phyloP scores from a whole-genome alignment of 306 rosid species.

The Gastrolobium villosum region DNA sequence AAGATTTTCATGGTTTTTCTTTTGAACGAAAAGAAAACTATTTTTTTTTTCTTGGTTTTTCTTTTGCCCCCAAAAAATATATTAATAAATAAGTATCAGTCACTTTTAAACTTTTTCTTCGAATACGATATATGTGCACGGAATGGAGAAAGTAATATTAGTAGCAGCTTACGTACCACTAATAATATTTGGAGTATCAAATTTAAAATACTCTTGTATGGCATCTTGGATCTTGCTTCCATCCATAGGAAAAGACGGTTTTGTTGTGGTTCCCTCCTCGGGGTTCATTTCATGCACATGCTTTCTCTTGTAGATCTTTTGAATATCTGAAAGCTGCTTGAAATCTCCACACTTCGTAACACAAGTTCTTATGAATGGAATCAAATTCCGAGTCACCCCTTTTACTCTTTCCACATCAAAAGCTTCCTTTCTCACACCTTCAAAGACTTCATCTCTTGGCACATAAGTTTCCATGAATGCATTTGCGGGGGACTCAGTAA shows the following conservation, averaged over 20 bases:
- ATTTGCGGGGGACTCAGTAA: slow-evolving; percentile 29
- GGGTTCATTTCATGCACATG: background rate
- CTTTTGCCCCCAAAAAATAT: no score
- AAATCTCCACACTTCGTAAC: slow-evolving; percentile 42
- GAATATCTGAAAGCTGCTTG: slow-evolving; percentile 48
- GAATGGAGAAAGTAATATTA: background rate
- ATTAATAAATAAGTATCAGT: background rate
- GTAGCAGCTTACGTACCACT: slow-evolving; percentile 21
- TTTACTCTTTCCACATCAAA: slow-evolving; percentile 48
- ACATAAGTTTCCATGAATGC: slow-evolving; percentile 39
- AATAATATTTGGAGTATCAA: slow-evolving; percentile 39
- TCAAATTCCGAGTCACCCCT: slow-evolving; percentile 48
- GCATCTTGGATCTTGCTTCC: slow-evolving; percentile 33
- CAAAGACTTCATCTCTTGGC: slow-evolving; percentile 61
- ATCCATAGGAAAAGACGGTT: background rate
- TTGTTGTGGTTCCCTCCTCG: background rate
- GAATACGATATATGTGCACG: background rate
- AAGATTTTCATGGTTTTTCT: slow-evolving; percentile 9
- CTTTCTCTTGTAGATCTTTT: slow-evolving; percentile 39
- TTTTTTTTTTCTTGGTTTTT: no score
- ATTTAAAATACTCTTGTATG: slow-evolving; percentile 48
- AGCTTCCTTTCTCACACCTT: slow-evolving; percentile 36
- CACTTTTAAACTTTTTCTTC: background rate
- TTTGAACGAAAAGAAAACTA: no score
- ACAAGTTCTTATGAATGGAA: slow-evolving; percentile 43